Base-by-base conservation (phyloP, 169 alveolate species). In the Cryptosporidium ubiquitum region DNA sequence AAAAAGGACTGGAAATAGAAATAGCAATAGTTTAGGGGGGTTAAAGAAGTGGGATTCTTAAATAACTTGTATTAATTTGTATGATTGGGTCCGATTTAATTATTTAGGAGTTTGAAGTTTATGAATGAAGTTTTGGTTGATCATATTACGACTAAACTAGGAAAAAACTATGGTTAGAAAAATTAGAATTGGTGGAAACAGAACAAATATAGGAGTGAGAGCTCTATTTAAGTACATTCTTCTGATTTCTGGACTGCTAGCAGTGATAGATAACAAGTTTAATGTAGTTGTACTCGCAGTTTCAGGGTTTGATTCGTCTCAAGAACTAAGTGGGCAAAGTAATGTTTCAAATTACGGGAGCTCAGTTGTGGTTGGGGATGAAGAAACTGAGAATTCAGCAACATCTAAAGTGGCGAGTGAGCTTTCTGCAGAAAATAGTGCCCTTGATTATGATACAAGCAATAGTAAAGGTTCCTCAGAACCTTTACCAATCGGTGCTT, bases 401-500 rank as follows among this genome's bases (percentile, higher is more conserved):
- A 12, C 2, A 55, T 55, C 66, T 2, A 18, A 23, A 0, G 37
- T 14, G n/a, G 66, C 16, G 18, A 55, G 66, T 9, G 35, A 14
- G 10, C 37, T n/a, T 9, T 55, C 66, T 23, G 29, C 16, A 23
- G 66, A 37, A 14, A 64, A 64, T 12, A 35, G 71, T 12, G 71
- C 7, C 49, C 5, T 23, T 18, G 5, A n/a, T n/a, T 55, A 16
- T 55, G 66, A 55, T 16, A 23, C 68, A 49, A 31, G 40, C 64
- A 33, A 26, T 26, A 16, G 23, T 29, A 52, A 52, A 10, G 26
- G 52, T 18, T 73, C 89, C 20, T 40, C 69, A 23, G 75, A 61
- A 37, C 44, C 42, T 18, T 23, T 31, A n/a, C 75, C 89, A 23
- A 79, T 61, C 9, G 89, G 89, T 58, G 89, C 71, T 2, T 79